A percentile compares a stretch with the other conserved stretches of the same genome.
phyloP scores from a whole-genome alignment of 345 rosid species.

The Eutrema japonicum region DNA sequence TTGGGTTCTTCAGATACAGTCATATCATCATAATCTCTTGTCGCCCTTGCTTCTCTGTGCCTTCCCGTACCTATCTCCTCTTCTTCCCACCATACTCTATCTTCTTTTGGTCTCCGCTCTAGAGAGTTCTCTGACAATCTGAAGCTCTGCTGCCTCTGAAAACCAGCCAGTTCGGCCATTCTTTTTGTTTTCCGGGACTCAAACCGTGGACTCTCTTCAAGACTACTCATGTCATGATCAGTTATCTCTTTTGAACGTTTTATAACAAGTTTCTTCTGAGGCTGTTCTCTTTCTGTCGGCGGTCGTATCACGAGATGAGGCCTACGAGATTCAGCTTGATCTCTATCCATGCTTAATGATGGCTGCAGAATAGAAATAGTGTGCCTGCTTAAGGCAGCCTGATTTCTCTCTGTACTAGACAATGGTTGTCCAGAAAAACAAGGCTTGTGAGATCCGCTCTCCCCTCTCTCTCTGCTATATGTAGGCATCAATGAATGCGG shows the following conservation, averaged over 20 bases:
- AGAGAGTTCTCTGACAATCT: slow-evolving; percentile 51
- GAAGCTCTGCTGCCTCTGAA: slow-evolving; percentile 57
- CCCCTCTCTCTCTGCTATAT: slow-evolving; percentile 59
- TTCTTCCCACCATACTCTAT: slow-evolving; percentile 81
- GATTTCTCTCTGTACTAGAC: slow-evolving; percentile 55
- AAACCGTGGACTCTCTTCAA: slow-evolving; percentile 64
- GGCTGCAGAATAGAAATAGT: slow-evolving; percentile 66
- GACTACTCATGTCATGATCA: slow-evolving; percentile 74
- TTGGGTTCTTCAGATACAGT: slow-evolving; percentile 60
- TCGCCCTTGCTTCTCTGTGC: slow-evolving; percentile 55
- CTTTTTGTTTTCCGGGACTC: slow-evolving; percentile 82
- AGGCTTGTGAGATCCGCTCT: slow-evolving; percentile 62
- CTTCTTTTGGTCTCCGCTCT: slow-evolving; percentile 64
- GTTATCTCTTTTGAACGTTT: slow-evolving; percentile 72
- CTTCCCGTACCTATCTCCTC: slow-evolving; percentile 71
- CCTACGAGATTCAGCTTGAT: slow-evolving; percentile 65
- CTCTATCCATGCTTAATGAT: slow-evolving; percentile 55
- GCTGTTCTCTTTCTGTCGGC: slow-evolving; percentile 71
- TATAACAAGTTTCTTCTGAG: slow-evolving; percentile 77
- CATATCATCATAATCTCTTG: slow-evolving; percentile 51
- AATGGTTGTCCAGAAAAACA: slow-evolving; percentile 65
- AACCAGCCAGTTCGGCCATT: slow-evolving; percentile 75
- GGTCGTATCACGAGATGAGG: slow-evolving; percentile 84
- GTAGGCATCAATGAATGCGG: slow-evolving; percentile 60
- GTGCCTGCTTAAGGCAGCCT: slow-evolving; percentile 59